Conservation (phyloP, 2,329 filamentous ascomycete genomes). For the Aspergillus viridinutans region DNA sequence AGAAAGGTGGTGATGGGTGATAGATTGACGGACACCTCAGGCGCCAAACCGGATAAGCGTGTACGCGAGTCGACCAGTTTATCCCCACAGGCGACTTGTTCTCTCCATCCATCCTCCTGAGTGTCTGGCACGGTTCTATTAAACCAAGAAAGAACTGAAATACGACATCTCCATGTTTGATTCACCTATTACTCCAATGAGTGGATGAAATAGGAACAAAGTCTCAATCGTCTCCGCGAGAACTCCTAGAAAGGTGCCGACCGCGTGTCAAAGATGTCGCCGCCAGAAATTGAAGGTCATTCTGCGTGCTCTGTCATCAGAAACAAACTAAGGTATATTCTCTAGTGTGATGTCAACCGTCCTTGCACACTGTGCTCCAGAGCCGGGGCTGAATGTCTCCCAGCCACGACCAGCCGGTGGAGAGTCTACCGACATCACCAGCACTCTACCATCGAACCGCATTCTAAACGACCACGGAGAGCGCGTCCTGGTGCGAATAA, state of each 20-base stretch:
- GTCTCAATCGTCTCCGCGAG: neutral
- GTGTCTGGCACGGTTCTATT: neutral
- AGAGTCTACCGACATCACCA: neutral
- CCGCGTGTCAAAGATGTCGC: conserved; percentile 24
- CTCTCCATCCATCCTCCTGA: no score
- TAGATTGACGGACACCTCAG: neutral
- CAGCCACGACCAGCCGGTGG: neutral
- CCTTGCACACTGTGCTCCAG: conserved; percentile 30
- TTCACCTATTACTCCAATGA: neutral
- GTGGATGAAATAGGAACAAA: neutral
- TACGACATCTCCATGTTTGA: neutral
- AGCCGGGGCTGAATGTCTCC: conserved; percentile 19
- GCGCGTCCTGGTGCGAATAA: neutral
- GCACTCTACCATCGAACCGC: neutral
- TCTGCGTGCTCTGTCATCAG: neutral
- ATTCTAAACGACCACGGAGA: neutral
- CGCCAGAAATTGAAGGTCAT: conserved; percentile 26
- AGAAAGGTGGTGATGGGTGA: no score
- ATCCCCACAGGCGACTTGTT: neutral
- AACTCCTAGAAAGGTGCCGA: conserved; percentile 8
- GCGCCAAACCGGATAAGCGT: neutral
- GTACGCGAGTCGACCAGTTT: no score
- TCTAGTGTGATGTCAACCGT: conserved; percentile 26
- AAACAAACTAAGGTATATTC: neutral
- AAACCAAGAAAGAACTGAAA: neutral